Evolutionary conservation across 495 filamentous ascomycete genomes (phyloP), one percentile per base, ranked within the genome.

Genomic region (Bacidia gigantensis): DNA sequence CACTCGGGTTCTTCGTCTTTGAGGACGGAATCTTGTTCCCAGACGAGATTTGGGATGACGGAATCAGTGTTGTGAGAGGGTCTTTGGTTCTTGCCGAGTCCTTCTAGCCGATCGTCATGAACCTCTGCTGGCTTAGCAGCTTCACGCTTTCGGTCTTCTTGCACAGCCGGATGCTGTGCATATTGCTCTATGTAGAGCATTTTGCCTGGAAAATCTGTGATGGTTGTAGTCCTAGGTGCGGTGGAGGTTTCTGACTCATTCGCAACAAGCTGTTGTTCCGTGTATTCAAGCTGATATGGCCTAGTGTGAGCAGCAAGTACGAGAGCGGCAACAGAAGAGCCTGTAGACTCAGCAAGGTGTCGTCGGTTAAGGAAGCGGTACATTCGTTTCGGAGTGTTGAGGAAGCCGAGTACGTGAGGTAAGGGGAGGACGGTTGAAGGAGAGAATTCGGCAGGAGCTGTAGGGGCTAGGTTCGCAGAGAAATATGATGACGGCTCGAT

Each of bases 321-420:
- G 20, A 86, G 76, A 32, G 85, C 83, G 0, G 90, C 93, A 26
- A 89, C 86, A 45, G 95, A 79, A n/a, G 86, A 83, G 41, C 92
- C 93, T 50, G 95, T 81, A 3, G 79, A 72, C 59, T 99, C 90
- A 41, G 93, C 93, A 17, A 95, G 73, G 41, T 78, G 66, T 12
- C 93, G 86, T 45, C 87, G 83, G 63, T 80, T 95, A 39, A 99
- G 72, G 74, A 87, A 99, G 43, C 92, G 87, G 61, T 86, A 85
- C 48, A 96, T 62, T 32, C 92, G 80, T 56, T 79, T 86, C 0
- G 87, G 87, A 0, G 89, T 96, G 67, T 93, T 90, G 45, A 89
- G 67, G 71, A 99, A 93, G 53, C 92, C 92, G 24, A 99, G 84
- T 46, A 97, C 76, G 62, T 96, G 89, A 0, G 92, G 92, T 65